Percentiles rank a stretch among this genome's conserved stretches.
phyloP scores from a whole-genome alignment of 306 rosid genomes.

The Datisca glomerata region DNA sequence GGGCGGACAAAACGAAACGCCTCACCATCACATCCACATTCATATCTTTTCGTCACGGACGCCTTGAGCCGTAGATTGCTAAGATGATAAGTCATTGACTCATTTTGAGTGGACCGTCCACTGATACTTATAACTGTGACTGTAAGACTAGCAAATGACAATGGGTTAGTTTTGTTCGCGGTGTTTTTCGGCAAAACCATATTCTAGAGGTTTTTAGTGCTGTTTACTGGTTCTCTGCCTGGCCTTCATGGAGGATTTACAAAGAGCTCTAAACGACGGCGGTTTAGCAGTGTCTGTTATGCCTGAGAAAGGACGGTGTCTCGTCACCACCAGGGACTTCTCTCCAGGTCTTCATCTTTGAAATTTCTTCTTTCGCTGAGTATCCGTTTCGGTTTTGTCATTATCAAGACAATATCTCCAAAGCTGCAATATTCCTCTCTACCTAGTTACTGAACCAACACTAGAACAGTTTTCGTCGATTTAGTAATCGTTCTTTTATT shows the following conservation, averaged over 20 bases:
- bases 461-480: too few species aligned
- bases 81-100: not conserved
- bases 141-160: too few species aligned
- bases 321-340: slow-evolving; percentile 42
- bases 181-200: too few species aligned
- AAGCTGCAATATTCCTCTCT: not conserved
- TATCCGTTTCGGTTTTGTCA: not conserved
- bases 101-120: not conserved
- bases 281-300: slow-evolving; percentile 34
- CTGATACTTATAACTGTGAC: too few species aligned
- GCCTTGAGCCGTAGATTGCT: not conserved
- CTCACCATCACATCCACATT: not conserved
- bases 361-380: not conserved
- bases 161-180: too few species aligned
- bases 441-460: too few species aligned
- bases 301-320: slow-evolving; percentile 65
- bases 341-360: slow-evolving; percentile 38
- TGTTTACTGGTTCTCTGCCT: too few species aligned
- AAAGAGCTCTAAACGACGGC: slow-evolving; percentile 18
- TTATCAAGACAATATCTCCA: not conserved
- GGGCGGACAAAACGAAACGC: slow-evolving; percentile 1
- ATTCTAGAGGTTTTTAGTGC: too few species aligned
- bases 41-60: not conserved
- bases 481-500: not conserved
- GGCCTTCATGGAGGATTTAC: slow-evolving; percentile 59